These are phyloP conservation scores for Aspergillus fischeri DNA, from an alignment of 2,329 filamentous ascomycete species.

Conservation along the genomic window DNA sequence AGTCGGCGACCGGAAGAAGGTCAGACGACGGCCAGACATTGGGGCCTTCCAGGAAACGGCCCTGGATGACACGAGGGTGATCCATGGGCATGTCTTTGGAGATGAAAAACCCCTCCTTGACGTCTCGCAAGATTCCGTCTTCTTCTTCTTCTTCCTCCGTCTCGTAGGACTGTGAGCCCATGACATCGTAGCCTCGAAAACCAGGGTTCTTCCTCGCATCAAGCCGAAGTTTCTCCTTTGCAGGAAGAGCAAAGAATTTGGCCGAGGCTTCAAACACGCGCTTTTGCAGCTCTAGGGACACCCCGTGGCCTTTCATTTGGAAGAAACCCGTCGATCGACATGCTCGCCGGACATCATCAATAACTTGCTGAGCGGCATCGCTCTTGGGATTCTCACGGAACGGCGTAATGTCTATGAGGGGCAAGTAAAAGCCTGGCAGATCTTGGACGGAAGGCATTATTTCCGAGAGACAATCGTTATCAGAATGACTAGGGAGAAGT, in stretches of 20 bases:
- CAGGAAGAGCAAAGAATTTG: constrained; percentile 45
- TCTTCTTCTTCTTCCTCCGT: constrained; percentile 18
- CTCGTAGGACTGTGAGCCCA: constrained; percentile 22
- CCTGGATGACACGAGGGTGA: constrained; percentile 10
- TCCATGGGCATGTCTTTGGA: constrained; percentile 16
- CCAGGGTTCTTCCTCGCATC: background rate
- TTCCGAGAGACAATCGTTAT: no score
- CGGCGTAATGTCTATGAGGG: constrained; percentile 13
- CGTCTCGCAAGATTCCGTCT: background rate
- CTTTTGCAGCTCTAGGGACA: constrained; percentile 40
- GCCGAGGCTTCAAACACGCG: constrained; percentile 39
- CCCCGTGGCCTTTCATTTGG: constrained; percentile 47
- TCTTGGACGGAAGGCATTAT: no score
- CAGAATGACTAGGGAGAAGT: background rate
- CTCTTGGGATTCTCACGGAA: constrained; percentile 13
- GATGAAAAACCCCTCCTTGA: constrained; percentile 27
- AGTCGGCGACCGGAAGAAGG: background rate
- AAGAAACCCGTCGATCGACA: constrained; percentile 51
- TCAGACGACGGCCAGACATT: constrained; percentile 8
- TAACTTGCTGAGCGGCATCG: constrained; percentile 13
- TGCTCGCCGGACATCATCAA: constrained; percentile 17
- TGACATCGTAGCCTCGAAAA: constrained; percentile 22
- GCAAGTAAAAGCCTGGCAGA: constrained; percentile 7
- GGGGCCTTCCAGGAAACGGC: constrained; percentile 14
- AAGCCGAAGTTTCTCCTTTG: constrained; percentile 12